Base-by-base conservation (phyloP, 2,329 filamentous ascomycete species). In the Penicillium fuscoglaucum region DNA sequence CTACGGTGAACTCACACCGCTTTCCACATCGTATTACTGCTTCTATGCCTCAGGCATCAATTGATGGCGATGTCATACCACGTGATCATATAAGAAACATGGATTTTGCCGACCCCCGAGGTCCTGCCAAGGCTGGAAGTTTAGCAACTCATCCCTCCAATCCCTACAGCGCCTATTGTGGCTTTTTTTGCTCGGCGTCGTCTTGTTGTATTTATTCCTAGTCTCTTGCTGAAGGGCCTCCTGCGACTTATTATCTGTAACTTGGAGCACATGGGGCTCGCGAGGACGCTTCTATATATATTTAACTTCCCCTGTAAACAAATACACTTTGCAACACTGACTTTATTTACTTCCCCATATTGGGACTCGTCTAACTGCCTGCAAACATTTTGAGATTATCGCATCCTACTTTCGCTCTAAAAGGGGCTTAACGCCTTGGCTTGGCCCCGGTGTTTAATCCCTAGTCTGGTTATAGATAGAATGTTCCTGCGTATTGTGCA, bases 1-100 rank as follows among this genome's bases (percentile, higher is more conserved):
- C 5, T 12, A 12, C 4, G 5, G 7, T 6, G 3, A 7, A 7
- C 1, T 2, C 21, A 28, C 31, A 53, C 51, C 51, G 51, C 41
- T 43, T 52, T 24, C 24, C 17, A 1, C 1, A 13, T 21, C 4
- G 0, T 4, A 31, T 9, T 33, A 21, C 44, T 46, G 28, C n/a
- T 10, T 5, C 0, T 1, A 1, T 31, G n/a, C n/a, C 44, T 33
- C 6, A 13, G 28, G 45, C 17, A 29, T 47, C 28, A 33, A 15
- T 2, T 8, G 7, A 6, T 1, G 2, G 43, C 2, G 7, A 4
- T 4, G 1, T 0, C 2, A 0, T 6, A n/a, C 5, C 44, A 29
- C 26, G 26, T 46, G 44, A 43, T 13, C 13, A 15, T 4, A 8
- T 17, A 15, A 5, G 13, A 24, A 41, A 13, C 12, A 41, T 6